Base-by-base conservation (phyloP, 306 rosid species). In the Inga leiocalycina region DNA sequence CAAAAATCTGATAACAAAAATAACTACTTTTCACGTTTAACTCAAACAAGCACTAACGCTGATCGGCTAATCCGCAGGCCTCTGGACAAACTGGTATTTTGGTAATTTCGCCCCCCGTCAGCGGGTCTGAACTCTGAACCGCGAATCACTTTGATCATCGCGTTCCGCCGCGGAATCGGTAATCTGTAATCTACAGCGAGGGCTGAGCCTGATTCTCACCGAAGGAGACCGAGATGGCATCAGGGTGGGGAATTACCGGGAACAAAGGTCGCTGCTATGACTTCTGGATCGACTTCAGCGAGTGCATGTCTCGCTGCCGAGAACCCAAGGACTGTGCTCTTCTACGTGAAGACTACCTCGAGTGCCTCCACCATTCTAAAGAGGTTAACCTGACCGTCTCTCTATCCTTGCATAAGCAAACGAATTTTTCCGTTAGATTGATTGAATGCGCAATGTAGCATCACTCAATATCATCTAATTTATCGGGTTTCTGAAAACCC, bases 191-290 rank as follows among this genome's bases (percentile, higher is more conserved):
- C 68, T 54, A 20, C 30, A 10, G 51, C 68, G 68, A 35, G 68
- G n/a, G 79, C 64, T 49, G 5, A 51, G 43, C 43, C 43, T 39
- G 43, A 39, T 24, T 24, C 39, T 45, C 39, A 6, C 17, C 17
- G 30, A 17, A 34, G 56, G 65, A 49, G 49, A 10, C 54, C 35
- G 51, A 8, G 66, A 16, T 97, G 99, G 98, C 98, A 64, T 97
- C 99, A 4, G 99, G 99, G 6, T 97, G 99, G 98, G 99, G 99
- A 87, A 97, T 97, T 66, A 87, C 89, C 0, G 97, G 98, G 2
- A 92, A 94, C 97, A 97, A 97, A 84, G 99, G 99, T 64, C 93
- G 98, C 0, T 97, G 98, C 93, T 97, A 97, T 88, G 98, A 97
- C 87, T 97, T 97, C 94, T 97, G 99, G 99, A 85, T 91, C 19